Evolutionary conservation across 352 stramenopile species (phyloP), one percentile per base, ranked within the genome.

Genomic region (Aphanomyces astaci): DNA sequence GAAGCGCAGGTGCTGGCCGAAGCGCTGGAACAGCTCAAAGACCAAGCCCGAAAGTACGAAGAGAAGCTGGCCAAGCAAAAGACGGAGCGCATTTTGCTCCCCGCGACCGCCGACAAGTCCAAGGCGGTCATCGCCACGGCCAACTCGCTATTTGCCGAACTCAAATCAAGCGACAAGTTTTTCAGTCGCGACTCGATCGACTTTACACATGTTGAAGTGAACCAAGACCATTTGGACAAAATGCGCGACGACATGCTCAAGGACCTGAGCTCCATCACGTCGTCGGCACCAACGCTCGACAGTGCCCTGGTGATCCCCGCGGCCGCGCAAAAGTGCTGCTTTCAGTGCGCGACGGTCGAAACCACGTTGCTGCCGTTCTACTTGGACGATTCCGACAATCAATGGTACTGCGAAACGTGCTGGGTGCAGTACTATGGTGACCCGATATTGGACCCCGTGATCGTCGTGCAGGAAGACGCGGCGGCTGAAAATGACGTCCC

Each of bases 391-490:
- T 65, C 56, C 19, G 84, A 95, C 51, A 84, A 84, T 0, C 78
- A 92, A 54, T 90, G 87, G 71, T 95, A 95, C 71, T 95, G 86
- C 76, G 90, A 89, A 63, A 86, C 90, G 68, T 95, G 86, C 56
- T 95, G 84, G 85, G 84, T 92, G 45, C 89, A 92, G 53, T 95
- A 90, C 60, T 75, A 68, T 24, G 62, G 62, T 31, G 62, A 68
- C 17, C 43, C 48, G 30, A 7, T 68, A 13, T 22, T 59, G 19
- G 48, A n/a, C n/a, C n/a, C n/a, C n/a, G n/a, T n/a, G n/a, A n/a
- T 39, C 10, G 28, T 56, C 19, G 28, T 57, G 17, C 30, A 57
- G 13, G 60, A 54, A 40, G 60, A 59, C 17, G 60, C 32, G n/a
- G 60, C 19, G 4, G 54, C 30, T 27, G 56, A 30, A 13, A 27